These are phyloP conservation scores for Cucurbita maxima DNA, from an alignment of 306 rosid genomes.

Conservation along the genomic window DNA sequence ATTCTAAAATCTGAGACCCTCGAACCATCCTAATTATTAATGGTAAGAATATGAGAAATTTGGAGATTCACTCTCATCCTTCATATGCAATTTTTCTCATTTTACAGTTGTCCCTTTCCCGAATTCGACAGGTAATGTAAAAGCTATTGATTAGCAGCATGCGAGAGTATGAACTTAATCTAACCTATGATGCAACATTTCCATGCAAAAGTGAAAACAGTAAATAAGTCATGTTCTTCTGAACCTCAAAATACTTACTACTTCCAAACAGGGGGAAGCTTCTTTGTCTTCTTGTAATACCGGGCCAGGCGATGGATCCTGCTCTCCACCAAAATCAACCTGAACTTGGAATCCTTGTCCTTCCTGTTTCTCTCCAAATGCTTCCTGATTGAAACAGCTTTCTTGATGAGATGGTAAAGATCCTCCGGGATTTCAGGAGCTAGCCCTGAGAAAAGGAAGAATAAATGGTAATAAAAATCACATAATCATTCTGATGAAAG, in stretches of 20 bases:
- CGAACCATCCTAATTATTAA: neutral
- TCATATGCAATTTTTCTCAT: no score
- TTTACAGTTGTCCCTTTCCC: no score
- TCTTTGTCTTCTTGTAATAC: neutral
- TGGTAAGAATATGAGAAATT: neutral
- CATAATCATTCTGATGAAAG: neutral
- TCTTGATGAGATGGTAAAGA: neutral
- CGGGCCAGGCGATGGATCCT: neutral
- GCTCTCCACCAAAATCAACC: neutral
- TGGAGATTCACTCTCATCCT: no score
- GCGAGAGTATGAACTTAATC: neutral
- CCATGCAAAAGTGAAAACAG: neutral
- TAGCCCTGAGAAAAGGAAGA: slow-evolving; percentile 25
- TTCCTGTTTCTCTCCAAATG: neutral
- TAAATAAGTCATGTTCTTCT: neutral
- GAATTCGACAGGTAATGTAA: neutral
- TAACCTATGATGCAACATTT: neutral
- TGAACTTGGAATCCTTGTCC: neutral
- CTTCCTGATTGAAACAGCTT: neutral
- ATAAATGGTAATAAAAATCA: neutral
- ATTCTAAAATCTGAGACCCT: no score
- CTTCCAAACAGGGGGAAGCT: neutral
- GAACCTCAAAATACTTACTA: slow-evolving; percentile 8
- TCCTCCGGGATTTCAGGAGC: slow-evolving; percentile 86
- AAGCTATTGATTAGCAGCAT: neutral